These are phyloP conservation scores for Gnaphalium uliginosum DNA, from an alignment of 129 eudicot species.

Conservation along the genomic window DNA sequence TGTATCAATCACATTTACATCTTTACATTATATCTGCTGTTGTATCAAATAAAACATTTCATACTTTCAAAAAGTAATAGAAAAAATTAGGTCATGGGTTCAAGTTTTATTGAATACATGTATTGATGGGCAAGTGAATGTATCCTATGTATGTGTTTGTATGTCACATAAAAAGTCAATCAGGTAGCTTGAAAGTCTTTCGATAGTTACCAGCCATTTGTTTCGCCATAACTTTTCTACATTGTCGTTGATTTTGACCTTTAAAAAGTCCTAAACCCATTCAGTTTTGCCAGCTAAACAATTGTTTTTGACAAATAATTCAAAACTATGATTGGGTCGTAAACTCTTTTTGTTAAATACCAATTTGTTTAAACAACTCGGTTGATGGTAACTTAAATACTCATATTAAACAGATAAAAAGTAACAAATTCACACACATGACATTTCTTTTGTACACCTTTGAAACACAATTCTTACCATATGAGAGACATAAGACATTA, in stretches of 20 bases:
- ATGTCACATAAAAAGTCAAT: not conserved
- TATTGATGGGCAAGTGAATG: not conserved
- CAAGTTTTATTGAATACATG: not conserved
- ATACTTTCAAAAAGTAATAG: not conserved
- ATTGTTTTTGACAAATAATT: too few species aligned
- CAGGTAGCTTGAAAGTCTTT: not conserved
- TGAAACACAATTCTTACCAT: not conserved
- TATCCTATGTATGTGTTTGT: not conserved
- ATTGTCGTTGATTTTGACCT: not conserved
- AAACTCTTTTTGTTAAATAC: too few species aligned
- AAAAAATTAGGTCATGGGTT: not conserved
- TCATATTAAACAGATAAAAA: not conserved
- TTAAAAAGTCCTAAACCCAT: too few species aligned
- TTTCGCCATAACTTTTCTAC: not conserved
- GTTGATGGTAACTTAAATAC: not conserved
- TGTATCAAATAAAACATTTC: slow-evolving; percentile 20
- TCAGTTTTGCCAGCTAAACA: too few species aligned
- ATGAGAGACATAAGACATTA: not conserved
- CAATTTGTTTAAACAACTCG: too few species aligned
- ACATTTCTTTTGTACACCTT: too few species aligned
- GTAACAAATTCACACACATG: not conserved
- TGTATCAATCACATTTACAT: slow-evolving; percentile 24
- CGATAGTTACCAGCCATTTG: slow-evolving; percentile 10
- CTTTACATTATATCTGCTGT: not conserved
- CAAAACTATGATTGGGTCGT: not conserved